Evolutionary conservation across 2,329 filamentous ascomycete species (phyloP).

Genomic region (Diaporthe sp.): DNA sequence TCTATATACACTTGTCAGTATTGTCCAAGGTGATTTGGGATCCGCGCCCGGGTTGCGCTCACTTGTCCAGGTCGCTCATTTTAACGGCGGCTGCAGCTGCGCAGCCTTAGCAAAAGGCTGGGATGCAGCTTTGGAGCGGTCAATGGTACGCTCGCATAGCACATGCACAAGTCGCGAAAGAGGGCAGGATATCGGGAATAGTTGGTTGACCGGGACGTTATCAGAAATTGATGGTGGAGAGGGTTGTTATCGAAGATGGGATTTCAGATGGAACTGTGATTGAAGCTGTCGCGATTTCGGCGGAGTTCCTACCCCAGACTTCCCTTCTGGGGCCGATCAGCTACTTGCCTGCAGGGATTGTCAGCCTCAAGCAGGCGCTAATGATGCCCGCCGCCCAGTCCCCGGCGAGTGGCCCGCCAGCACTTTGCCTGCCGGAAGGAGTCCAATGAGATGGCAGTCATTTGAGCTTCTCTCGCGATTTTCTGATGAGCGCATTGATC

Average conservation of each 20-base stretch:
- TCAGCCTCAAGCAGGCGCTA: constrained; percentile 27
- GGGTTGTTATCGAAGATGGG: background rate
- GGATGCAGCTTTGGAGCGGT: constrained; percentile 4
- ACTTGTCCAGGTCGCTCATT: constrained; percentile 98
- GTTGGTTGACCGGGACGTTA: background rate
- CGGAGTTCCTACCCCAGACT: constrained; percentile 38
- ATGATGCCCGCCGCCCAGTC: background rate
- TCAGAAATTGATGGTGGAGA: background rate
- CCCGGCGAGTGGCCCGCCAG: background rate
- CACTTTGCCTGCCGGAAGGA: constrained; percentile 3
- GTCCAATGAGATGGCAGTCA: constrained; percentile 35
- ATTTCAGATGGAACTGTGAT: background rate
- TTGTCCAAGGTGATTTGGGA: background rate
- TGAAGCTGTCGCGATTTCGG: constrained; percentile 36
- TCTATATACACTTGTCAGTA: constrained; percentile 62
- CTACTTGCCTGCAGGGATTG: constrained; percentile 27
- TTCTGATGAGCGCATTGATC: constrained; percentile 6
- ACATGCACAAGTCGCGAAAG: background rate
- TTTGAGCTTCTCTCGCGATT: constrained; percentile 35
- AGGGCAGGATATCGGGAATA: background rate
- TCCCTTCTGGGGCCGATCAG: constrained; percentile 21
- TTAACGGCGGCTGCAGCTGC: constrained; percentile 43
- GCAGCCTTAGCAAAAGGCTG: constrained; percentile 35
- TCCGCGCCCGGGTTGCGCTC: constrained; percentile 49
- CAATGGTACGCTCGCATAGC: constrained; percentile 34